Base-by-base conservation (phyloP, 2,329 filamentous ascomycete genomes). In the Alternaria alternata region DNA sequence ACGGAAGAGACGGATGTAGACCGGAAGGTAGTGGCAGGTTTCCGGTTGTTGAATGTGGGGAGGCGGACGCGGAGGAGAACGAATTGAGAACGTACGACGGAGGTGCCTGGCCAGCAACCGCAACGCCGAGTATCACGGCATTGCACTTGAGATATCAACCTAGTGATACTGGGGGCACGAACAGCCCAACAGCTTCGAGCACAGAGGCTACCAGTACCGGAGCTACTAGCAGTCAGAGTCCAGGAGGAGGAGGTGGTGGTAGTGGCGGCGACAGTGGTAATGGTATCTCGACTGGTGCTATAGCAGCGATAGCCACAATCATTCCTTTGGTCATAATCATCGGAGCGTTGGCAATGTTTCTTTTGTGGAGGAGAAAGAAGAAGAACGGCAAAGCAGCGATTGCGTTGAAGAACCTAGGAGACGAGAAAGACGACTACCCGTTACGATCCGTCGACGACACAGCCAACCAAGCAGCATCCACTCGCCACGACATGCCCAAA, bases 291-390 rank as follows among this genome's bases (percentile, higher is more conserved):
- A 84, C 84, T 53, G 83, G 85, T 36, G 89, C 89, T 38, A 93
- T 87, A 65, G 96, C 96, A 64, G 94, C 94, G 1, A 88, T 97
- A 42, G 94, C 93, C 2, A 94, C 97, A 0, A 91, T 97, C 7
- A 90, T 97, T 1, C 94, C 94, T 4, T 93, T 98, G 39, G 91
- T 88, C 1, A 91, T 90, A 2, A 91, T 97, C n/a, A 28, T 70
- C 7, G 59, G 57, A 20, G 61, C 61, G 0, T 44, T 71, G 5
- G 63, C 52, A 11, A 59, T 57, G 2, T 67, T 65, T 20, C n/a
- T 71, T 4, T 54, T 72, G 0, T 72, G 64, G 65, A 48, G 67
- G 5, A 48, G 67, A 9, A 59, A 57, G 9, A 68, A 61, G 43
- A 59, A 65, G 14, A 56, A 44, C 36, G 62, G 57, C n/a, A 30